Conservation (phyloP, 2,329 filamentous ascomycete genomes). For the Chrysosphaeria jannelii region DNA sequence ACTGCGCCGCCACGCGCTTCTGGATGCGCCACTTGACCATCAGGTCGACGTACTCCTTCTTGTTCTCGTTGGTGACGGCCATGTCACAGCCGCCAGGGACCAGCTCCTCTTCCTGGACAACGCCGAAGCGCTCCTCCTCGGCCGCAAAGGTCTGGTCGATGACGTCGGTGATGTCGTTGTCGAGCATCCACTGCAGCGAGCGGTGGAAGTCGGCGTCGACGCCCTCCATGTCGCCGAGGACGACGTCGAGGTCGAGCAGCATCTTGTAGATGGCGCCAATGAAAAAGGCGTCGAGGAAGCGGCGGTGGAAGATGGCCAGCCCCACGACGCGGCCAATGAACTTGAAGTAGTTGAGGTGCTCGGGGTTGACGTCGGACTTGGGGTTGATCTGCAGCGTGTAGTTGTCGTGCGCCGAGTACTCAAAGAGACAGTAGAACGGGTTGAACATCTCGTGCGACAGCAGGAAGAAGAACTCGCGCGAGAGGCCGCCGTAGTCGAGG, state of each 20-base stretch:
- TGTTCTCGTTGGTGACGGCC: conserved; percentile 93
- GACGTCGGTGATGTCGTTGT: conserved; percentile 80
- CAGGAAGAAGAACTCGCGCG: conserved; percentile 96
- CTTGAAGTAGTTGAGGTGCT: conserved; percentile 99
- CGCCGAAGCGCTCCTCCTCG: conserved; percentile 89
- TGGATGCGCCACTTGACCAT: conserved; percentile 99
- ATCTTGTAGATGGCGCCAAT: conserved; percentile 99
- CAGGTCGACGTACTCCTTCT: conserved; percentile 92
- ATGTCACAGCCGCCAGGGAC: conserved; percentile 77
- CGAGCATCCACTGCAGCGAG: conserved; percentile 88
- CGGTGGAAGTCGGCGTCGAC: conserved; percentile 95
- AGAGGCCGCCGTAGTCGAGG: conserved; percentile 89
- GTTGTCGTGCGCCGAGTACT: conserved; percentile 98
- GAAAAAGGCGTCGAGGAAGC: conserved; percentile 96
- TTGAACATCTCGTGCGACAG: conserved; percentile 99
- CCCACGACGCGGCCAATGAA: conserved; percentile 96
- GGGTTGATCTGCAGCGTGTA: conserved; percentile 99
- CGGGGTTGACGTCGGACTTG: conserved; percentile 94
- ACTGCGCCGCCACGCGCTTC: conserved; percentile 93
- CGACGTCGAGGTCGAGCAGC: conserved; percentile 80
- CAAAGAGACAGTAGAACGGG: conserved; percentile 96
- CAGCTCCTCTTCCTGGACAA: conserved; percentile 76
- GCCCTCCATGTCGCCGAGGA: conserved; percentile 89
- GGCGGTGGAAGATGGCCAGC: conserved; percentile 86
- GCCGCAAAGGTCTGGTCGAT: conserved; percentile 93